Conservation (phyloP, 140 eudicot species). For the Cichorium intybus region DNA sequence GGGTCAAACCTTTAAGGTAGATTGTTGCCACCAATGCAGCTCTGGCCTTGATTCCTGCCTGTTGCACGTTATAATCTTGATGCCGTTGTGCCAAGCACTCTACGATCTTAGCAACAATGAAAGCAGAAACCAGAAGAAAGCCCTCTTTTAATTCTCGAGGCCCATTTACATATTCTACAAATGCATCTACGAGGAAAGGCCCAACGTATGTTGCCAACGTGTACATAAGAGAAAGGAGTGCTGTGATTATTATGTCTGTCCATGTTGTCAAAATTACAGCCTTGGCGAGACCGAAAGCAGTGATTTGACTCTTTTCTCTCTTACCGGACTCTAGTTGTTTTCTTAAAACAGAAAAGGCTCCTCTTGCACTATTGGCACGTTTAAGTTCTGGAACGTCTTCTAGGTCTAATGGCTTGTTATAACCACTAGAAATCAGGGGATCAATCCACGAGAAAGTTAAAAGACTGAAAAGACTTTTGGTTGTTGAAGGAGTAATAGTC, state of each 20-base stretch:
- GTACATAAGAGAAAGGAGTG: conserved; percentile 35
- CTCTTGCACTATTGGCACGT: conserved; percentile 36
- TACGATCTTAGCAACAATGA: conserved; percentile 46
- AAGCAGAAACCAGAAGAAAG: conserved; percentile 45
- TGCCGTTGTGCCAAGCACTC: conserved; percentile 57
- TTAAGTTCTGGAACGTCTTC: conserved; percentile 69
- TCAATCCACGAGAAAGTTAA: conserved; percentile 65
- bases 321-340: conserved; percentile 33
- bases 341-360: conserved; percentile 40
- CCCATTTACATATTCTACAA: conserved; percentile 73
- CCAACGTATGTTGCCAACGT: conserved; percentile 63
- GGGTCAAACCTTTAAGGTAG: conserved; percentile 30
- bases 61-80: conserved; percentile 38
- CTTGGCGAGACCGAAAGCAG: conserved; percentile 44
- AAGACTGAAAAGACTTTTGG: conserved; percentile 36
- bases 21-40: conserved; percentile 46
- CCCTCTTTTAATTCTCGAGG: conserved; percentile 35
- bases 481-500: conserved; percentile 39
- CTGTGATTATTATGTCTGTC: conserved; percentile 54
- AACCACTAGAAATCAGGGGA: conserved; percentile 52
- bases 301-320: conserved; percentile 27
- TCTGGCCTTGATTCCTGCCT: conserved; percentile 45
- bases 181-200: conserved; percentile 64
- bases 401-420: conserved; percentile 50
- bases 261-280: conserved; percentile 46